A percentile compares a stretch with the other conserved stretches of the same genome.
phyloP scores from a whole-genome alignment of 176 grass and related monocot genomes.

The Tuctoria greenei region DNA sequence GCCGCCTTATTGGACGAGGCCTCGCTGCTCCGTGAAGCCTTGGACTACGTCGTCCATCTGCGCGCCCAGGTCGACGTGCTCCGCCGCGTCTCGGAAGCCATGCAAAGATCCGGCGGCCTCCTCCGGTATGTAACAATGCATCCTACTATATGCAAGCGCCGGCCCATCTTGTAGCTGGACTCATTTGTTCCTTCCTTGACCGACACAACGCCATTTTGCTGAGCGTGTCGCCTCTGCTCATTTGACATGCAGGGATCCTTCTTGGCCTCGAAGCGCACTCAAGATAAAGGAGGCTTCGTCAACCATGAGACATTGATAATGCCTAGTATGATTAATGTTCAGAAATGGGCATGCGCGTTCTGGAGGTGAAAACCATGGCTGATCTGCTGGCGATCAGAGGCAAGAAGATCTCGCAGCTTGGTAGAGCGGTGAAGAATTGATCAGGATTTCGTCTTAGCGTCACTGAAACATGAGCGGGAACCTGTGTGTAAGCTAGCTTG shows the following conservation, averaged over 20 bases:
- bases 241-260: constrained; percentile 21
- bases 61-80: constrained; percentile 67
- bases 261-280: not conserved
- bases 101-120: constrained; percentile 24
- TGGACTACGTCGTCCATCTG: constrained; percentile 68
- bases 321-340: not conserved
- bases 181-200: not conserved
- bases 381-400: not conserved
- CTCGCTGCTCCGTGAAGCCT: constrained; percentile 54
- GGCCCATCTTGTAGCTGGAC: not conserved
- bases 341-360: not conserved
- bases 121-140: not conserved
- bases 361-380: not conserved
- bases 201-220: not conserved
- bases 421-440: not conserved
- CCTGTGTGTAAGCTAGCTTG: not conserved
- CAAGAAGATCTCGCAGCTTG: not conserved
- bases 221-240: not conserved
- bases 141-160: not conserved
- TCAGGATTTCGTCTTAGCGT: not conserved
- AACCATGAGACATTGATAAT: not conserved
- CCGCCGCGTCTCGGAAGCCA: constrained; percentile 41
- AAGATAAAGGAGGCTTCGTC: not conserved
- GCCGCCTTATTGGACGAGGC: constrained; percentile 37
- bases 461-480: not conserved